A percentile compares a stretch with the other conserved stretches of the same genome.
These are phyloP conservation scores for Pyrus hybrid DNA, from an alignment of 331 rosid species.

Conservation along the genomic window DNA sequence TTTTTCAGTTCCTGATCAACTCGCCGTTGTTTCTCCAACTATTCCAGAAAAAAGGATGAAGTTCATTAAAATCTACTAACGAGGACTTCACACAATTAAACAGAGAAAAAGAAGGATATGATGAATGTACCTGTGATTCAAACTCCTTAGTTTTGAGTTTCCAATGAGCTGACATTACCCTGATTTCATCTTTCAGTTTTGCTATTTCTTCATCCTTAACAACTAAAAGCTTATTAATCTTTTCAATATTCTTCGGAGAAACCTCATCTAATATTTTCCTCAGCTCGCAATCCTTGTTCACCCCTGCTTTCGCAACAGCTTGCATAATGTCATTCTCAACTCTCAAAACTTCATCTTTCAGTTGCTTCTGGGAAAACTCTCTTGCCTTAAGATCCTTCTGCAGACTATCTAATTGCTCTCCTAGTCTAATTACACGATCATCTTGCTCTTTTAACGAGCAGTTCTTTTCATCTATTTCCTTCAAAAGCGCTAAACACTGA, in stretches of 20 bases:
- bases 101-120: neutral
- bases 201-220: conserved; percentile 72
- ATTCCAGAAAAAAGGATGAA: conserved; percentile 18
- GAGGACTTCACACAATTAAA: neutral
- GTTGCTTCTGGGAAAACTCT: conserved; percentile 86
- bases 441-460: conserved; percentile 65
- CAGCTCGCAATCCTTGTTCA: conserved; percentile 64
- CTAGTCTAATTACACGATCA: conserved; percentile 56
- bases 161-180: conserved; percentile 77
- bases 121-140: conserved; percentile 70
- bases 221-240: conserved; percentile 56
- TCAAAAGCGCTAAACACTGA: conserved; percentile 58
- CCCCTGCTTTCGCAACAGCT: conserved; percentile 58
- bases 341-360: conserved; percentile 75
- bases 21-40: conserved; percentile 92
- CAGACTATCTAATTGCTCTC: conserved; percentile 71
- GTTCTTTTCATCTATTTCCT: conserved; percentile 71
- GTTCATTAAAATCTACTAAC: neutral
- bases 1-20: conserved; percentile 88
- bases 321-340: conserved; percentile 73
- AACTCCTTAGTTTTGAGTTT: conserved; percentile 81
- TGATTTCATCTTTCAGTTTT: conserved; percentile 69
- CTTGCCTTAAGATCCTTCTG: conserved; percentile 77
- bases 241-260: conserved; percentile 75
- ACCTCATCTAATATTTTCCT: conserved; percentile 70